Evolutionary conservation across 768 basidiomycete genomes (phyloP).

Genomic region (Tephrocybe sp.): DNA sequence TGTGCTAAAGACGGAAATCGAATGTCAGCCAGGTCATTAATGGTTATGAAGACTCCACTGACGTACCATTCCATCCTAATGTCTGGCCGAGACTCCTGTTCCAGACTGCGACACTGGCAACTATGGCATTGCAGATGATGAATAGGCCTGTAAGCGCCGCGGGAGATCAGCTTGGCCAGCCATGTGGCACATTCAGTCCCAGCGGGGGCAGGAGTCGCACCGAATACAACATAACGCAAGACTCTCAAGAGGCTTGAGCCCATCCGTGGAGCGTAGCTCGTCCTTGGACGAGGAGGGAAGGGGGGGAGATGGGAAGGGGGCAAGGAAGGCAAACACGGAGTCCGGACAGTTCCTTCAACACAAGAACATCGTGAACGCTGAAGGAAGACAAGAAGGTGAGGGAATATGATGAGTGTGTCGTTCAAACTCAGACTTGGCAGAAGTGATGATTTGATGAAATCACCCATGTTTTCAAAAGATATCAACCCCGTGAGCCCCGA

Average conservation of each 20-base stretch:
- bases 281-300: background rate
- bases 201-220: conserved; percentile 30
- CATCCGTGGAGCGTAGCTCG: conserved; percentile 22
- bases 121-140: conserved; percentile 63
- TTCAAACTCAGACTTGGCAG: conserved; percentile 19
- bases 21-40: background rate
- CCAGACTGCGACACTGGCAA: conserved; percentile 69
- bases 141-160: conserved; percentile 45
- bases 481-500: background rate
- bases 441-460: conserved; percentile 4
- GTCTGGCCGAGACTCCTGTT: conserved; percentile 52
- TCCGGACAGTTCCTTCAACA: background rate
- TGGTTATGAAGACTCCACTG: background rate
- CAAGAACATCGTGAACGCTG: conserved; percentile 13
- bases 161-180: conserved; percentile 2
- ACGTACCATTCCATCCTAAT: conserved; percentile 39
- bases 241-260: conserved; percentile 41
- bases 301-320: background rate
- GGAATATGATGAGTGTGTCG: background rate
- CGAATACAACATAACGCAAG: conserved; percentile 61
- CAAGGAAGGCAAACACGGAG: background rate
- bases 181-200: no score
- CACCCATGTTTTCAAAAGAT: background rate
- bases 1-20: conserved; percentile 30
- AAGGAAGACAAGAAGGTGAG: background rate